phyloP scores from a whole-genome alignment of 2,329 filamentous ascomycete species.

The Hortaea werneckii region DNA sequence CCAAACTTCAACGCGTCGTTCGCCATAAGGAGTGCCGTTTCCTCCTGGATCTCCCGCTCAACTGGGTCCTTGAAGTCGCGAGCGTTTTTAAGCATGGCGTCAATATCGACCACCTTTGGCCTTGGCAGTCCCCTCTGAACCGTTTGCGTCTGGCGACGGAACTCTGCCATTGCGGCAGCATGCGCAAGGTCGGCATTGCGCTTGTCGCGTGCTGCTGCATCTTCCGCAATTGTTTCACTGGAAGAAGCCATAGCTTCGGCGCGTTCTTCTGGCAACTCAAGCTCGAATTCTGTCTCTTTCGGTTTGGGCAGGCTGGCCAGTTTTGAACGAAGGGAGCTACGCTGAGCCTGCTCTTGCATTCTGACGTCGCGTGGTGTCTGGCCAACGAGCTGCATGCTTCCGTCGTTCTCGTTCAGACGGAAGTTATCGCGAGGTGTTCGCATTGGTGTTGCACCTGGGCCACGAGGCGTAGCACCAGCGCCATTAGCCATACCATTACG shows the following conservation, averaged over 20 bases:
- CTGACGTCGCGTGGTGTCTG: slow-evolving; percentile 70
- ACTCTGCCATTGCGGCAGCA: slow-evolving; percentile 58
- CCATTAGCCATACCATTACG: slow-evolving; percentile 45
- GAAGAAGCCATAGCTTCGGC: slow-evolving; percentile 43
- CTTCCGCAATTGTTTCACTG: slow-evolving; percentile 50
- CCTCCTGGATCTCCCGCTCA: slow-evolving; percentile 60
- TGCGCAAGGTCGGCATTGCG: slow-evolving; percentile 53
- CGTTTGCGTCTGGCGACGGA: slow-evolving; percentile 78
- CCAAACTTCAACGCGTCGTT: slow-evolving; percentile 73
- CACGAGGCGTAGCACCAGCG: slow-evolving; percentile 55
- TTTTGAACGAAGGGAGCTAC: slow-evolving; percentile 57
- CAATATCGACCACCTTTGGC: slow-evolving; percentile 61
- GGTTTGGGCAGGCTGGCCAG: slow-evolving; percentile 83
- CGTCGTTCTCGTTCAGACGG: slow-evolving; percentile 64
- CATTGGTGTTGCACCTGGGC: slow-evolving; percentile 70
- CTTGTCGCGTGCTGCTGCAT: slow-evolving; percentile 64
- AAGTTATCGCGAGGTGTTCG: slow-evolving; percentile 83
- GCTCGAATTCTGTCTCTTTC: slow-evolving; percentile 87
- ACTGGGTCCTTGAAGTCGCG: slow-evolving; percentile 51
- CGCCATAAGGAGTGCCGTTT: slow-evolving; percentile 70
- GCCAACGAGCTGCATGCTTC: slow-evolving; percentile 54
- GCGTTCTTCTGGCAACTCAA: slow-evolving; percentile 79
- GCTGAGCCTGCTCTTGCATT: slow-evolving; percentile 57
- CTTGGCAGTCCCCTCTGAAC: slow-evolving; percentile 76
- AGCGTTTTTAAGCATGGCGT: slow-evolving; percentile 55